These are phyloP conservation scores for Lipomyces kockii DNA, from an alignment of 805 yeast genomes.

Conservation along the genomic window DNA sequence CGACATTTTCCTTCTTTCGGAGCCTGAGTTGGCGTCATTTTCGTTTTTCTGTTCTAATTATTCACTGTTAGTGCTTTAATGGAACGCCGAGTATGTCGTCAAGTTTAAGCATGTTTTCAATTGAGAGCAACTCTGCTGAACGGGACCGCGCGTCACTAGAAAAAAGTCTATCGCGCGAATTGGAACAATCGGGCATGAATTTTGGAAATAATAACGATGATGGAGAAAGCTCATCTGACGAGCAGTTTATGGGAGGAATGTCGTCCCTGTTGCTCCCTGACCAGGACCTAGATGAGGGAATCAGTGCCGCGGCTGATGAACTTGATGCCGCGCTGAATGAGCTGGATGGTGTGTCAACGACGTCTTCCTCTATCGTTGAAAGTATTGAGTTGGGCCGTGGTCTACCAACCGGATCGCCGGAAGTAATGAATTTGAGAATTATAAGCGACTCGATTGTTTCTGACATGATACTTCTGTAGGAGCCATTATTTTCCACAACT, in stretches of 20 bases:
- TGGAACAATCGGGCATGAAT: neutral
- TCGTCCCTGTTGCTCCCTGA: neutral
- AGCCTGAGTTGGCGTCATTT: neutral
- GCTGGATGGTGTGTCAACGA: constrained; percentile 1
- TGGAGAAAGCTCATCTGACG: neutral
- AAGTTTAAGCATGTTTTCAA: constrained; percentile 18
- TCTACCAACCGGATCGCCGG: neutral
- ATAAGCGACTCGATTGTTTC: too few relatives aligned
- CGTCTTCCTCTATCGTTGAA: constrained; percentile 15
- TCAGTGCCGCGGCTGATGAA: constrained; percentile 16
- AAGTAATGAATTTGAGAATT: neutral
- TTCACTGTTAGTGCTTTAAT: neutral
- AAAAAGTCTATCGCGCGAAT: constrained; percentile 12
- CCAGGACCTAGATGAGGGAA: constrained; percentile 7
- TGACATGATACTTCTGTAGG: neutral
- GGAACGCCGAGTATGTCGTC: constrained; percentile 1
- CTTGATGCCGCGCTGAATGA: constrained; percentile 20
- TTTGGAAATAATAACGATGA: neutral
- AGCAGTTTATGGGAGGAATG: neutral
- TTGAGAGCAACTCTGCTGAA: constrained; percentile 28
- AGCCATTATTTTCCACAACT: neutral
- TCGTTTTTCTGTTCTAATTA: neutral
- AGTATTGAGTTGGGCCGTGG: constrained; percentile 22
- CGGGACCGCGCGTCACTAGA: constrained; percentile 22
- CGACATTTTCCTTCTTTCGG: neutral